A percentile compares a stretch with the other conserved stretches of the same genome.
These are phyloP conservation scores for Malbranchea cinnamomea DNA, from an alignment of 2,329 filamentous ascomycete genomes.

Conservation along the genomic window DNA sequence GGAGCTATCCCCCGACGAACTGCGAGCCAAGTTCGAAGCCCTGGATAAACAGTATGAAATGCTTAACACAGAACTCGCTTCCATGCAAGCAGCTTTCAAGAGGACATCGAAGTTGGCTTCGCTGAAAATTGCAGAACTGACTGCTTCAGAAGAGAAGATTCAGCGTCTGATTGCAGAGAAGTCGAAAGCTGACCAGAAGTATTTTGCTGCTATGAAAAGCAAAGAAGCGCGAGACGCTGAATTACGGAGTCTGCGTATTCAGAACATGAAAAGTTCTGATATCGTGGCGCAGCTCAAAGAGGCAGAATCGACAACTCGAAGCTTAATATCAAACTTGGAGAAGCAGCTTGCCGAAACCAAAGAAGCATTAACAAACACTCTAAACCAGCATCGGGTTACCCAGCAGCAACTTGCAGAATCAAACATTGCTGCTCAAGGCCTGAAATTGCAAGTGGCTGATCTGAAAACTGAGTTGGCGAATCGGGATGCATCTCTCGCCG, in stretches of 20 bases:
- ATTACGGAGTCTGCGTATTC: constrained; percentile 60
- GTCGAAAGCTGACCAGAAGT: constrained; percentile 93
- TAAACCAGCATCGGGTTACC: constrained; percentile 57
- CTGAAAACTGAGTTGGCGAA: constrained; percentile 57
- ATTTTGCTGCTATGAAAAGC: constrained; percentile 87
- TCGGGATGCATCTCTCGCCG: constrained; percentile 56
- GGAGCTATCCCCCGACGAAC: constrained; percentile 50
- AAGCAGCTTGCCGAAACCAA: constrained; percentile 78
- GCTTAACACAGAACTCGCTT: constrained; percentile 73
- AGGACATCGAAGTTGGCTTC: constrained; percentile 72
- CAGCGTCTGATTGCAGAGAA: constrained; percentile 69
- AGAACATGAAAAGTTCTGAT: constrained; percentile 82
- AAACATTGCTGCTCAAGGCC: constrained; percentile 51
- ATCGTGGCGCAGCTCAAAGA: constrained; percentile 91
- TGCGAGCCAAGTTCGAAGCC: constrained; percentile 58
- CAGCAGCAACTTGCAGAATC: constrained; percentile 60
- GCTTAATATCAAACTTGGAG: constrained; percentile 68
- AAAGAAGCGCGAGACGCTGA: constrained; percentile 75
- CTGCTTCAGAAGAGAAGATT: constrained; percentile 62
- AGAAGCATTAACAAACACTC: constrained; percentile 57
- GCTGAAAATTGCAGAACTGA: constrained; percentile 71
- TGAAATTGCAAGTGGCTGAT: constrained; percentile 62
- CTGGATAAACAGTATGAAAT: constrained; percentile 68
- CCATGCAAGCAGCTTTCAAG: constrained; percentile 82
- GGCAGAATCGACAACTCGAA: constrained; percentile 61